Conservation (phyloP, 1,284 basidiomycete species). For the Irpex sp. region DNA sequence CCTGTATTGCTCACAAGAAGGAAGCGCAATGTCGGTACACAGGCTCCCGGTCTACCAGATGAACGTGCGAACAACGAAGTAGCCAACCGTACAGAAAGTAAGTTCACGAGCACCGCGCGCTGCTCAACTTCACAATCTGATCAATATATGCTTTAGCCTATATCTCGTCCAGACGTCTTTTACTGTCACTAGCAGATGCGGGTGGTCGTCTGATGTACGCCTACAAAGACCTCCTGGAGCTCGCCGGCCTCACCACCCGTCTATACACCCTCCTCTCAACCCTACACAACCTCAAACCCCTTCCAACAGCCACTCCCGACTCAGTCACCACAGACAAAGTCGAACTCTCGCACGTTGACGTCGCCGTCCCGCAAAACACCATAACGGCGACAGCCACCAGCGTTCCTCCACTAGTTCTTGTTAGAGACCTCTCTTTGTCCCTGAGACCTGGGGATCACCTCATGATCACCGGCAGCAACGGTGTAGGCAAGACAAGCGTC, state of each 20-base stretch:
- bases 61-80: slow-evolving; percentile 20
- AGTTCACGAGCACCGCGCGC: slow-evolving; percentile 19
- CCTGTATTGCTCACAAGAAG: slow-evolving; percentile 71
- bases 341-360: slow-evolving; percentile 59
- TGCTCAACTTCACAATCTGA: not conserved
- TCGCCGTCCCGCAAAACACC: slow-evolving; percentile 70
- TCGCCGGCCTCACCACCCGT: slow-evolving; percentile 89
- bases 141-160: slow-evolving; percentile 58
- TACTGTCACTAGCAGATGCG: slow-evolving; percentile 92
- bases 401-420: slow-evolving; percentile 42
- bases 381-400: slow-evolving; percentile 4
- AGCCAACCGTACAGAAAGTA: slow-evolving; percentile 39
- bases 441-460: slow-evolving; percentile 83
- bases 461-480: slow-evolving; percentile 92
- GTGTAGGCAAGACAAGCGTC: slow-evolving; percentile 92
- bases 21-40: slow-evolving; percentile 39
- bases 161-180: slow-evolving; percentile 90
- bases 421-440: slow-evolving; percentile 70
- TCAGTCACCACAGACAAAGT: slow-evolving; percentile 24
- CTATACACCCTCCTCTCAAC: slow-evolving; percentile 88
- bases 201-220: slow-evolving; percentile 92
- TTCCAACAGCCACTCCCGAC: slow-evolving; percentile 30
- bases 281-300: slow-evolving; percentile 66
- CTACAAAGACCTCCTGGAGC: slow-evolving; percentile 89
- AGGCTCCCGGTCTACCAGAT: slow-evolving; percentile 21